A percentile compares a stretch with the other conserved stretches of the same genome.
These are phyloP conservation scores for Pistacia atlantica DNA, from an alignment of 345 rosid species.

Conservation along the genomic window DNA sequence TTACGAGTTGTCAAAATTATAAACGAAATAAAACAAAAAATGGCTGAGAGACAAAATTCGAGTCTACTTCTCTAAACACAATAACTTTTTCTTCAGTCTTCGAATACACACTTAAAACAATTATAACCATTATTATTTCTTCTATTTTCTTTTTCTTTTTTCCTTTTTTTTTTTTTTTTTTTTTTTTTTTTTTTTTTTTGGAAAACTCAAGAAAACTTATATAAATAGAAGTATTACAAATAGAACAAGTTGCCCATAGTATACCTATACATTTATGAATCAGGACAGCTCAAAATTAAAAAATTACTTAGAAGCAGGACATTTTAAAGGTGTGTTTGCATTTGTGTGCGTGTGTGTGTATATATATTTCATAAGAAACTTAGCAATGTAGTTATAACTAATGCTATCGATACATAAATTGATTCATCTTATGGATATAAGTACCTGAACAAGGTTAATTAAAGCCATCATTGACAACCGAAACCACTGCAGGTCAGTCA, in stretches of 20 bases:
- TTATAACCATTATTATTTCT: background rate
- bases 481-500: constrained; percentile 63
- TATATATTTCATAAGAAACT: too few relatives aligned
- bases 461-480: constrained; percentile 71
- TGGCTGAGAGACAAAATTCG: background rate
- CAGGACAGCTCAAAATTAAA: too few relatives aligned
- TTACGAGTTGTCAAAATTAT: background rate
- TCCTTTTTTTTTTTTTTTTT: background rate
- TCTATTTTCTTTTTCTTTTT: background rate
- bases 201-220: too few relatives aligned
- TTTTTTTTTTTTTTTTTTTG: too few relatives aligned
- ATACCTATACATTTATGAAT: too few relatives aligned
- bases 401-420: background rate
- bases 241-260: too few relatives aligned
- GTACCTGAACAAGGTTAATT: constrained; percentile 87
- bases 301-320: too few relatives aligned
- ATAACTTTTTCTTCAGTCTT: too few relatives aligned
- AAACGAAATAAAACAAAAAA: background rate
- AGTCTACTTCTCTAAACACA: background rate
- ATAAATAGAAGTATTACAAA: too few relatives aligned
- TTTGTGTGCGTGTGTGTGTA: too few relatives aligned
- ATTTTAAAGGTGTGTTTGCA: too few relatives aligned
- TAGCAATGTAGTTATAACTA: too few relatives aligned
- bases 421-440: background rate
- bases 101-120: background rate